Percentiles rank a stretch among this genome's conserved stretches.
These are phyloP conservation scores for Lagenidium sp. DNA, from an alignment of 352 stramenopile genomes.

Conservation along the genomic window DNA sequence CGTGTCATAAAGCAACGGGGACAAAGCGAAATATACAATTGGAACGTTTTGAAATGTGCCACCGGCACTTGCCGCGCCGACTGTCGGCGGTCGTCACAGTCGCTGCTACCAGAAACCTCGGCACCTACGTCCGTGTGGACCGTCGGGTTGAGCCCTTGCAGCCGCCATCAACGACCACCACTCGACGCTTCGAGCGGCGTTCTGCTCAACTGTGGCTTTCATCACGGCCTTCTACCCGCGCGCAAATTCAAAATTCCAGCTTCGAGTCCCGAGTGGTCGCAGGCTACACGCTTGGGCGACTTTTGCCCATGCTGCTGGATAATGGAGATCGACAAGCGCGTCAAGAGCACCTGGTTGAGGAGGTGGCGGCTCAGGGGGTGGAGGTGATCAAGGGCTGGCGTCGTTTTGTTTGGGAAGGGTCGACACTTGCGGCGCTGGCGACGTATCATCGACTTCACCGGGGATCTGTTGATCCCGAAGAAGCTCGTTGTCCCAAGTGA, in stretches of 20 bases:
- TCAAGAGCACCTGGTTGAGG: slow-evolving; percentile 88
- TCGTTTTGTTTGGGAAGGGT: no score
- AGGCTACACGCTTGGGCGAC: slow-evolving; percentile 58
- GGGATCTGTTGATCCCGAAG: no score
- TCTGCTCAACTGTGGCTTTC: slow-evolving; percentile 84
- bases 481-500: no score
- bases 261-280: slow-evolving; percentile 57
- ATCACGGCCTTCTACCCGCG: no score
- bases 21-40: no score
- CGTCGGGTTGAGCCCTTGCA: slow-evolving; percentile 56
- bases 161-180: slow-evolving; percentile 89
- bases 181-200: slow-evolving; percentile 64
- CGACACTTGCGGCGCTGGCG: no score
- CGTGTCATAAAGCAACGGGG: slow-evolving; percentile 63
- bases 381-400: no score
- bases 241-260: no score
- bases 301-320: slow-evolving; percentile 63
- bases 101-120: background rate
- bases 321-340: slow-evolving; percentile 74
- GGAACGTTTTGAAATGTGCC: no score
- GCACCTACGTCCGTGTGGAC: slow-evolving; percentile 26
- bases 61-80: background rate
- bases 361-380: slow-evolving; percentile 92
- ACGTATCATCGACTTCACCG: no score
- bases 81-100: background rate